Evolutionary conservation across 139 green algal genomes (phyloP).

Genomic region (Picochlorum sp.): DNA sequence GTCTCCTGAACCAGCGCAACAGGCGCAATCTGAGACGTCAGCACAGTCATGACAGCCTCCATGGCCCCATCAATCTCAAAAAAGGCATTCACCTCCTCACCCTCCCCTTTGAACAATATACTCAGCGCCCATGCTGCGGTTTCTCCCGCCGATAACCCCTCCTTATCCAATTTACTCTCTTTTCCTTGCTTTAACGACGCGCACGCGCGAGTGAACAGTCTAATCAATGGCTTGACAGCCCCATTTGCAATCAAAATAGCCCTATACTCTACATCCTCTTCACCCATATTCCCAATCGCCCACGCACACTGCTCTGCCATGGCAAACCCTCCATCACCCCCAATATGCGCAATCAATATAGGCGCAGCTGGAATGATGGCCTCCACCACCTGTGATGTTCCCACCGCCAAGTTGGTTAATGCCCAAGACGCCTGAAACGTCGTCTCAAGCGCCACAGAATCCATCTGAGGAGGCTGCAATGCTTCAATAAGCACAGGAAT

Average conservation of each 20-base stretch:
- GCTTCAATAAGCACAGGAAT: conserved; percentile 23
- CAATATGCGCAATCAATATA: conserved; percentile 33
- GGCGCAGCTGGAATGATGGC: conserved; percentile 33
- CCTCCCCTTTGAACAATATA: conserved; percentile 29
- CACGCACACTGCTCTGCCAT: conserved; percentile 45
- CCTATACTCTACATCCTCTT: conserved; percentile 27
- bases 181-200: not conserved
- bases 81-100: conserved; percentile 12
- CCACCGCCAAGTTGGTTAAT: conserved; percentile 35
- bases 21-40: not conserved
- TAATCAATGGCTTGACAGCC: conserved; percentile 18
- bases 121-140: conserved; percentile 41
- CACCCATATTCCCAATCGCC: conserved; percentile 40
- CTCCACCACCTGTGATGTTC: conserved; percentile 20
- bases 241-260: conserved; percentile 34
- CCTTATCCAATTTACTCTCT: not conserved
- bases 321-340: conserved; percentile 21
- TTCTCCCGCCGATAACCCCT: conserved; percentile 17
- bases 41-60: conserved; percentile 14
- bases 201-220: conserved; percentile 10
- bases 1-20: conserved; percentile 21
- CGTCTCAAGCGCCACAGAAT: conserved; percentile 11
- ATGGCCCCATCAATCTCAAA: conserved; percentile 10
- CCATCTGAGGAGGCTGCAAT: conserved; percentile 18
- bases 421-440: conserved; percentile 43